phyloP scores from a whole-genome alignment of 1,284 basidiomycete species.

The Sphaerobolus stellatus region DNA sequence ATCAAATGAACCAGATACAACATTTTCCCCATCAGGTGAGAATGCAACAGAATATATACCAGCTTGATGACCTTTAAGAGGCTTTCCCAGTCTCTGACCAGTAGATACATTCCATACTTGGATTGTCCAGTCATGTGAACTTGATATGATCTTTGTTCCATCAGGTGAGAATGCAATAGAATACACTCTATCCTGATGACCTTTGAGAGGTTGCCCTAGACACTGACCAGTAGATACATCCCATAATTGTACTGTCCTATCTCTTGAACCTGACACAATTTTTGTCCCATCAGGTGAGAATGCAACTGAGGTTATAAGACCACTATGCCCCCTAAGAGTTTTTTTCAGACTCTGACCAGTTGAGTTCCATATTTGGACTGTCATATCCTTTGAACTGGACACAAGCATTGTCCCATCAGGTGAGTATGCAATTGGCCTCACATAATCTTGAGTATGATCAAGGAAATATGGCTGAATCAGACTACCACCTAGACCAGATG shows the following conservation, averaged over 20 bases:
- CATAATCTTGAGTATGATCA: not conserved
- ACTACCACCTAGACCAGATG: slow-evolving; percentile 6
- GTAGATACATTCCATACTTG: slow-evolving; percentile 24
- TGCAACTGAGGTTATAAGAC: slow-evolving; percentile 21
- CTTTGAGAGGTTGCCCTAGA: not conserved
- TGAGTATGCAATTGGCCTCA: slow-evolving; percentile 21
- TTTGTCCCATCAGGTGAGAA: slow-evolving; percentile 13
- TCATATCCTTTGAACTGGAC: slow-evolving; percentile 30
- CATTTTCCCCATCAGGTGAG: slow-evolving; percentile 31
- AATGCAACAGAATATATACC: slow-evolving; percentile 43
- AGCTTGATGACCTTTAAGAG: slow-evolving; percentile 21
- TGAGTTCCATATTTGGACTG: slow-evolving; percentile 29
- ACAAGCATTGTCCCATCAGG: slow-evolving; percentile 31
- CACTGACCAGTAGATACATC: not conserved
- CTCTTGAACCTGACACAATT: slow-evolving; percentile 1
- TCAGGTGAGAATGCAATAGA: slow-evolving; percentile 15
- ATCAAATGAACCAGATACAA: slow-evolving; percentile 15
- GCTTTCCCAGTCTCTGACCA: not conserved
- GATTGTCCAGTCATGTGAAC: slow-evolving; percentile 20
- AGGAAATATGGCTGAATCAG: slow-evolving; percentile 1
- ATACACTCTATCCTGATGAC: slow-evolving; percentile 20
- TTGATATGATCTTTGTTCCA: slow-evolving; percentile 20
- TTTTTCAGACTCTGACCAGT: not conserved
- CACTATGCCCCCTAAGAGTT: slow-evolving; percentile 13
- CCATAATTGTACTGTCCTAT: slow-evolving; percentile 3